Evolutionary conservation across 1,284 basidiomycete genomes (phyloP), one percentile per base, ranked within the genome.

Genomic region (Athelia psychrophila): DNA sequence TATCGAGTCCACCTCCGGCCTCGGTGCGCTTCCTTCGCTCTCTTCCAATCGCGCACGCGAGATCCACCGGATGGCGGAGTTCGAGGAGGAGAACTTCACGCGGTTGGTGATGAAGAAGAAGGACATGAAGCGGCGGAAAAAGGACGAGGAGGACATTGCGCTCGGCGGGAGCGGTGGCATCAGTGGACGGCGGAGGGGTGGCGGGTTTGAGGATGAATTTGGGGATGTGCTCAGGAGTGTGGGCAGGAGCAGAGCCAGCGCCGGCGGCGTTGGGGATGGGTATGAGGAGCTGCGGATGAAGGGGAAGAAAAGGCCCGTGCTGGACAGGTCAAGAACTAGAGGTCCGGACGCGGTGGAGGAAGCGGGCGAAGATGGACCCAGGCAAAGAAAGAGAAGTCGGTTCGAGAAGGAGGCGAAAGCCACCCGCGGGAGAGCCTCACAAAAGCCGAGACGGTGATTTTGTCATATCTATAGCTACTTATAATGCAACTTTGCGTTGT

Each of bases 51-150:
- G 92, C 22, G 90, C 89, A 9, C 79, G 84, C 32, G 86, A 93
- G 56, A 77, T 98, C 54, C 83, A 86, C 59, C 82, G 88, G 13
- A 87, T 98, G 74, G 84, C 84, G 49, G 89, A 93, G 58, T 99
- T 93, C 69, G 96, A 99, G 72, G 96, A 98, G 70, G 92, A 93
- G 51, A 96, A 98, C 69, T 95, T 98, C 74, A 94, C 91, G 24
- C 85, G 96, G 51, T 68, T 98, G 51, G 81, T 96, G 55, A 89
- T 95, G 80, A 91, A 88, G 67, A 98, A 98, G 79, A 88, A 86
- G 64, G 96, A 98, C 51, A 81, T 82, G 19, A 84, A 80, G 64
- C 76, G 86, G 51, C 78, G 96, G n/a, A 72, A 73, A 51, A 78
- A 86, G 55, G 96, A 99, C 67, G 96, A 99, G 69, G 93, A 85